These are phyloP conservation scores for Cryptosporidium sp. DNA, from an alignment of 169 alveolate genomes.

Conservation along the genomic window DNA sequence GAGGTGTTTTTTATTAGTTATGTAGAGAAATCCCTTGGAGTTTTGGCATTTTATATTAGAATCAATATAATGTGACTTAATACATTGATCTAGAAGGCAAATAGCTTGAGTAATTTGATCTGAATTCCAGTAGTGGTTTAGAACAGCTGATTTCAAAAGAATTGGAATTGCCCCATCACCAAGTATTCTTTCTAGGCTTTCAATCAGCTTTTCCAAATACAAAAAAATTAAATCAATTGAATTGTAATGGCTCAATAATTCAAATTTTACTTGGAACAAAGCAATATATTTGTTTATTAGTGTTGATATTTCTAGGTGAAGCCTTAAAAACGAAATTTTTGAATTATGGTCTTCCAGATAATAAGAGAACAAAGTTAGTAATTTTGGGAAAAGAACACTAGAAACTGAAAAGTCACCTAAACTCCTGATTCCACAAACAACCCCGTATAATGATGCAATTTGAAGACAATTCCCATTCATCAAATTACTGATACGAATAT, in stretches of 20 bases:
- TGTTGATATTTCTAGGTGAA: constrained; percentile 16
- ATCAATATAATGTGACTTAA: constrained; percentile 15
- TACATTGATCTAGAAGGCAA: constrained; percentile 51
- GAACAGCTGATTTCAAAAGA: neutral
- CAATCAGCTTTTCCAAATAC: constrained; percentile 32
- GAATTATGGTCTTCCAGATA: constrained; percentile 7
- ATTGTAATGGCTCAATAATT: neutral
- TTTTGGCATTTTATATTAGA: constrained; percentile 14
- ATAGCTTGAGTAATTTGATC: neutral
- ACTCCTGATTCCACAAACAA: constrained; percentile 70
- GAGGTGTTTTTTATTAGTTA: neutral
- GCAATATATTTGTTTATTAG: neutral
- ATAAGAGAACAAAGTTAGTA: constrained; percentile 15
- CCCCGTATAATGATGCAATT: constrained; percentile 59
- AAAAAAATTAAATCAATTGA: neutral
- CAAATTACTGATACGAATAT: neutral
- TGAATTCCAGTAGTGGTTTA: neutral
- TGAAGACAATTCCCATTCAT: constrained; percentile 33
- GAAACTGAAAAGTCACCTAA: constrained; percentile 33
- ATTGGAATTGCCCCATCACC: constrained; percentile 66
- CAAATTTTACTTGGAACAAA: neutral
- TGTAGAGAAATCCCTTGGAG: neutral
- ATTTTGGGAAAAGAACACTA: constrained; percentile 28
- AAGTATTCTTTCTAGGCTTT: constrained; percentile 18
- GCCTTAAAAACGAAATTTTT: constrained; percentile 9